Base-by-base conservation (phyloP, 371 early-diverging fungal species). In the Furculomyces boomerangus region DNA sequence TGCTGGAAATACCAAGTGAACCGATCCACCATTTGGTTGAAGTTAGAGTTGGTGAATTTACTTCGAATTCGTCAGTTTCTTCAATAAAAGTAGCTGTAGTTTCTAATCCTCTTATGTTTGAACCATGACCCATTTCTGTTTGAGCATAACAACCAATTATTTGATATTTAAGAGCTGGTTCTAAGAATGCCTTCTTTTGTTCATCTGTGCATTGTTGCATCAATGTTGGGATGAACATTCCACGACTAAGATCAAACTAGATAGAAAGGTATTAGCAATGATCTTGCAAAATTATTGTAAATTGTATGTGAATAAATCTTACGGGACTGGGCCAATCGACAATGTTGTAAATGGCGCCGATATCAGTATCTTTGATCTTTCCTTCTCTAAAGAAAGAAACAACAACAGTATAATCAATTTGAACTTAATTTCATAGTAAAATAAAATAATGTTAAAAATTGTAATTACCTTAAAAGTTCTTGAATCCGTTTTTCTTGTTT, bases 1-100 rank as follows among this genome's bases (percentile, higher is more conserved):
- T 94, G 7, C 75, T 71, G 8, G 74, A 65, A 22, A 76, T 69
- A 39, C 78, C 81, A 26, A 76, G 69, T 37, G 86, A 84, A 47
- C 93, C 93, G 48, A 86, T 82, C 94, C 94, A 93, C 80, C 87
- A 91, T 63, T 93, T 93, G 44, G 84, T 66, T 8, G 86, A 66
- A 39, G 88, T 81, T 41, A 89, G 66, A 14, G 74, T 76, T 18
- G 91, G 89, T 30, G 84, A 81, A 65, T 90, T 82, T 54, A 92
- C 70, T 56, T 86, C 89, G 54, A 81, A 90, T 64, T 86, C 83
- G 54, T 86, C 80, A 14, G 86, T 80, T 56, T 83, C 84, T 10
- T 74, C 72, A 39, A 82, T 66, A 53, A 75, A 90, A 0, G 90
- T 90, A 14, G 90, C 89, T 0, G 88, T 88, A 22, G 93, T 92